Evolutionary conservation across 345 rosid genomes (phyloP), one percentile per base, ranked within the genome.

Genomic region (Citrus trifoliata): DNA sequence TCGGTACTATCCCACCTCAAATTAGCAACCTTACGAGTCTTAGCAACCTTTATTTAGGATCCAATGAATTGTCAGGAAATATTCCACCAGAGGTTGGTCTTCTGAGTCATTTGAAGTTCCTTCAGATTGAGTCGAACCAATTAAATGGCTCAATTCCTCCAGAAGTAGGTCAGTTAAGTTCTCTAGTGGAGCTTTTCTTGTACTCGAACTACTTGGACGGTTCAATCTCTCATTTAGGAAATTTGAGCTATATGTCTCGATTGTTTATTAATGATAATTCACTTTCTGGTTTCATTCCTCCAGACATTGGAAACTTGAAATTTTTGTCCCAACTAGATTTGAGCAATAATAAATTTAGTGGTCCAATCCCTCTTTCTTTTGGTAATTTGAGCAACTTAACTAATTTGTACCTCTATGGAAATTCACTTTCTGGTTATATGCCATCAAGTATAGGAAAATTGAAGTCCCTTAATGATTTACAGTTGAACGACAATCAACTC

Each of bases 61-160:
- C 18, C 32, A 61, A 61, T 61, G 19, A 61, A 12, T 40, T 22
- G 0, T 77, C 64, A 0, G 74, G 87, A 3, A 19, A 40, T 7
- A 76, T 84, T 71, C 87, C 87, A 2, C 38, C 10, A 2, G 81
- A 73, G 56, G 73, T 84, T 73, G 71, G 87, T 33, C 14, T 46
- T 4, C 72, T 84, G 7, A 76, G 30, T 3, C 27, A 28, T 6
- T 80, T 83, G 6, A 30, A 75, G 13, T 21, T 71, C 25, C 38
- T 83, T 30, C 68, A 51, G 21, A 16, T 83, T 6, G 27, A 53
- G 0, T 8, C 4, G 3, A 78, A 80, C n/a, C 32, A 62, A 46
- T 65, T 81, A 13, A 71, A 42, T 28, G 82, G 86, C 27, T 67
- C 80, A 14, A 35, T 35, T 35, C 38, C 38, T 6, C 38, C 38